Evolutionary conservation across 2,329 filamentous ascomycete genomes (phyloP).

Genomic region (Venturia nashicola): DNA sequence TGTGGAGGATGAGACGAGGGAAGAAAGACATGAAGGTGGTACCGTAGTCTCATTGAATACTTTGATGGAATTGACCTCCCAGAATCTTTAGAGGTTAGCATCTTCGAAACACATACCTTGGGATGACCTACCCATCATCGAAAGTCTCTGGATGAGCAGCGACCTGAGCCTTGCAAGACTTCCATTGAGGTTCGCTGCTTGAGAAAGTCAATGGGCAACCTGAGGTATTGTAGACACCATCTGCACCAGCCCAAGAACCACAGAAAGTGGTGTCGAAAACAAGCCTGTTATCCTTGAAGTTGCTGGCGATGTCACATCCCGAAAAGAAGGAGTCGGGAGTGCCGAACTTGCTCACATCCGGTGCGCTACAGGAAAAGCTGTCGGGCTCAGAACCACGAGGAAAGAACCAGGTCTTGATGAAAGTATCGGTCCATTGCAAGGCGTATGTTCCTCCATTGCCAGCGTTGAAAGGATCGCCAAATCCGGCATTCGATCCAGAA

Average conservation of each 20-base stretch:
- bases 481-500: constrained; percentile 15
- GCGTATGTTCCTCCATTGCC: constrained; percentile 22
- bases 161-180: constrained; percentile 21
- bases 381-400: constrained; percentile 17
- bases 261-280: constrained; percentile 30
- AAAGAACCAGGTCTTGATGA: constrained; percentile 17
- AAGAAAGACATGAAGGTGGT: constrained; percentile 25
- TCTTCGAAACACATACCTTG: neutral
- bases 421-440: constrained; percentile 16
- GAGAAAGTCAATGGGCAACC: constrained; percentile 17
- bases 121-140: neutral
- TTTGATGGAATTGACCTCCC: constrained; percentile 27
- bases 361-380: constrained; percentile 32
- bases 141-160: constrained; percentile 19
- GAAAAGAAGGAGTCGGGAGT: constrained; percentile 51
- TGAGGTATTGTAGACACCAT: constrained; percentile 18
- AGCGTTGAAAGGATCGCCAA: constrained; percentile 14
- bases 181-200: constrained; percentile 11
- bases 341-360: constrained; percentile 52
- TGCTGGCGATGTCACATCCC: constrained; percentile 24
- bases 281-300: constrained; percentile 26
- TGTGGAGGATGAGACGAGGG: neutral
- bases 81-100: constrained; percentile 20
- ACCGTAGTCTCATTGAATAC: constrained; percentile 22
- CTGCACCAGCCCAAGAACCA: constrained; percentile 21